Conservation (phyloP, 305 asterid genomes). For the Rubia peregrina region DNA sequence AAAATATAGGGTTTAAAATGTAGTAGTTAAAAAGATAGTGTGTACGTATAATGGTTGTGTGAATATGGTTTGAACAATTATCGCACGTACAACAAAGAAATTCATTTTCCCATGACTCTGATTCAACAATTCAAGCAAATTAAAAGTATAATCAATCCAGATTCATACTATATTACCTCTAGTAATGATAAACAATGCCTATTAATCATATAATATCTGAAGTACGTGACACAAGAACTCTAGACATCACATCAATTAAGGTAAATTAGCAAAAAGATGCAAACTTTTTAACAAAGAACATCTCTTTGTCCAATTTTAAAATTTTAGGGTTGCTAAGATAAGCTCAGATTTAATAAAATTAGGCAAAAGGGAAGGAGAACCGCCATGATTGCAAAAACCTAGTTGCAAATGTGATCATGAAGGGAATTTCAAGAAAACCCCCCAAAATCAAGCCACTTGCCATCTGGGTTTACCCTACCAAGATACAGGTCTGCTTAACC, state of each 20-base stretch:
- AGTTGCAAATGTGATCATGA: neutral
- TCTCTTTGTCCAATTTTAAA: neutral
- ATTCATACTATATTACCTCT: no score
- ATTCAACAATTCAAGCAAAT: no score
- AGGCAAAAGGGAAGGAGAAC: neutral
- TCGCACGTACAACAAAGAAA: no score
- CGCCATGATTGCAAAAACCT: neutral
- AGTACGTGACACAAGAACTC: neutral
- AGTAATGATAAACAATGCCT: no score
- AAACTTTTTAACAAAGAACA: neutral
- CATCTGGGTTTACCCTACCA: neutral
- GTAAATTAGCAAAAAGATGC: neutral
- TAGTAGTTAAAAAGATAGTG: no score
- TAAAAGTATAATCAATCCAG: no score
- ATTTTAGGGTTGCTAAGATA: neutral
- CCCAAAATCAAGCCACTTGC: neutral
- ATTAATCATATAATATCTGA: neutral
- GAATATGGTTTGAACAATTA: no score
- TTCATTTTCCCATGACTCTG: no score
- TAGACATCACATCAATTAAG: neutral
- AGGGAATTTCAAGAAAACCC: neutral
- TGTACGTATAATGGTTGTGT: no score
- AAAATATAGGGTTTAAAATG: no score
- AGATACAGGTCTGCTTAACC: neutral
- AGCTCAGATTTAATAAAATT: neutral